Evolutionary conservation across 2,329 filamentous ascomycete species (phyloP), one percentile per base, ranked within the genome.

Genomic region (Colletotrichum kahawae): DNA sequence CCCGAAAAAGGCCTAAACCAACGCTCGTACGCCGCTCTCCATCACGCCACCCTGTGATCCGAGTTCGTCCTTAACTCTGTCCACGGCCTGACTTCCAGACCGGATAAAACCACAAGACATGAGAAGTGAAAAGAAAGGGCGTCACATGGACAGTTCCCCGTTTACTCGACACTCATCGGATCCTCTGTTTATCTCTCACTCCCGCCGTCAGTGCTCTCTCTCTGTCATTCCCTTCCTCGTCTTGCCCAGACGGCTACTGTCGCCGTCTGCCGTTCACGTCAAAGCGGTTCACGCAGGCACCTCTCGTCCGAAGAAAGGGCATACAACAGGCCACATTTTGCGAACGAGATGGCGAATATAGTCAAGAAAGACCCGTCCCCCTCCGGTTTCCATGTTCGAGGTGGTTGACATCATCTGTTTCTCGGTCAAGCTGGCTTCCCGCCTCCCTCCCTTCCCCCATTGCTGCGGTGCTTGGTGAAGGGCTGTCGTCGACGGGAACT

Each of bases 391-490:
- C 43, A 21, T 51, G 10, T 2, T 51, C 6, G n/a, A 51, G 43
- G 43, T 13, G 31, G 43, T 51, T 51, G 43, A 13, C 43, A 51
- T 51, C 43, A 51, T 51, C 43, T 0, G 10, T 21, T 51, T 24
- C 0, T 51, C 43, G 43, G 43, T 21, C 43, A 24, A 0, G 4
- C 12, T 51, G 0, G 43, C 18, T 0, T 21, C 13, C 43, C 3
- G 9, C 18, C 38, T 12, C 18, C 10, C 10, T 43, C 18, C 18
- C 18, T 5, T 3, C 38, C 9, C 38, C 38, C 1, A 18, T n/a
- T 12, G 6, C 29, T 31, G 29, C 29, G 6, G 18, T 18, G 5
- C 43, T 7, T 21, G 43, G 43, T 0, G 9, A 48, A 7, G 1
- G 43, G n/a, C 43, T 0, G 43, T 48, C 18, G 0, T 48, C 18